Evolutionary conservation across 2,329 filamentous ascomycete genomes (phyloP), one percentile per base, ranked within the genome.

Genomic region (Phaeosphaeriaceae sp.): DNA sequence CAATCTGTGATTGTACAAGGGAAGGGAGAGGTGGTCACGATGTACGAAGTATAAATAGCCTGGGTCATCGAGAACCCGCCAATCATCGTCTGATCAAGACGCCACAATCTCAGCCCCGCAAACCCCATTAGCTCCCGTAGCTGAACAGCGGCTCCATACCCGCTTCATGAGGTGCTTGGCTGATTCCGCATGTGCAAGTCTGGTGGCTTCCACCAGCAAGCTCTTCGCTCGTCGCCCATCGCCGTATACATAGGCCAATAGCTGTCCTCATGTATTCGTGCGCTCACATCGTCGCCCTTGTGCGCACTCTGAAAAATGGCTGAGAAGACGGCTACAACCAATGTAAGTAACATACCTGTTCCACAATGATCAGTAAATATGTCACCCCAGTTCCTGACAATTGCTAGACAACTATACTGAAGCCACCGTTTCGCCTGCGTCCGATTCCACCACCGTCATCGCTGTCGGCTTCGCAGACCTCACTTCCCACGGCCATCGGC

Each of bases 341-440:
- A 42, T 23, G 57, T 65, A 58, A 10, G 49, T 54, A 49, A 13
- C 19, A 7, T 13, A 3, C 2, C 44, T 26, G 15, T 11, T 11
- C 23, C 24, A 19, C 6, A 11, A 19, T 15, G 23, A 26, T 10
- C 10, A 28, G 22, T 11, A 15, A 28, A 28, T 21, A 30, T 40
- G 15, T 40, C 15, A 19, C n/a, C 15, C 19, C 17, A 22, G 28
- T 11, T 54, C 28, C 59, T 64, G 22, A 57, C 40, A 17, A 9
- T 21, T 15, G 48, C 48, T 53, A 65, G 58, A 50, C 26, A 13
- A 40, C 22, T 7, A 24, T 23, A 6, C 60, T 69, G 42, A 61
- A 56, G 9, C 68, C 71, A 8, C 73, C 73, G 3, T 76, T 76
- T 55, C 49, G 63, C n/a, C 22, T 54, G 8, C 66, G 60, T 15